Conservation (phyloP, 148 eudicot genomes). For the Bassia scoparia region DNA sequence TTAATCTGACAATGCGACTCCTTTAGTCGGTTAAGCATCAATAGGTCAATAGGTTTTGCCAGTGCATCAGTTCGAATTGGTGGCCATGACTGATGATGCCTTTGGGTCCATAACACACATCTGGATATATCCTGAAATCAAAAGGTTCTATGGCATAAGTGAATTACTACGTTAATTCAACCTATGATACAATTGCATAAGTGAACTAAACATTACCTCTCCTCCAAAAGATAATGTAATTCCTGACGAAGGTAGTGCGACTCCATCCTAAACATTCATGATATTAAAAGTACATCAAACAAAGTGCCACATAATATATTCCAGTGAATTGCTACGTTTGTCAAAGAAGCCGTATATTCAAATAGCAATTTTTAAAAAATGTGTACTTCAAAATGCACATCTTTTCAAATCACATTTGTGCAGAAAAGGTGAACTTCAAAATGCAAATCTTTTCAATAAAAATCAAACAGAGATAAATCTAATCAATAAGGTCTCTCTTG, state of each 20-base stretch:
- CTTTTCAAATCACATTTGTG: too few species aligned
- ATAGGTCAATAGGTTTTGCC: slow-evolving; percentile 72
- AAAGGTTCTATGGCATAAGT: background rate
- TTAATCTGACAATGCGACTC: slow-evolving; percentile 80
- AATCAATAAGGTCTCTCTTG: background rate
- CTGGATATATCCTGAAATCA: slow-evolving; percentile 81
- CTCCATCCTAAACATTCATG: slow-evolving; percentile 74
- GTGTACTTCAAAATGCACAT: background rate
- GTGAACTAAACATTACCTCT: slow-evolving; percentile 52
- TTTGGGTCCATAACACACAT: slow-evolving; percentile 96
- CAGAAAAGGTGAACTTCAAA: too few species aligned
- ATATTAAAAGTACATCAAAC: slow-evolving; percentile 1
- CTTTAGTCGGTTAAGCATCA: slow-evolving; percentile 86
- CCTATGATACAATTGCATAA: slow-evolving; percentile 1
- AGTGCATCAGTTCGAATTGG: slow-evolving; percentile 89
- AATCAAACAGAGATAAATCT: background rate
- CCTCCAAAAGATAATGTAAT: slow-evolving; percentile 78
- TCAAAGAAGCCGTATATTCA: background rate
- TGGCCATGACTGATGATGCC: slow-evolving; percentile 99
- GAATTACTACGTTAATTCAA: too few species aligned
- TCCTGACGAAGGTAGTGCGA: slow-evolving; percentile 76
- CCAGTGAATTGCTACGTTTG: background rate
- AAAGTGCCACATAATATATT: background rate
- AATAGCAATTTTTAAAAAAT: too few species aligned
- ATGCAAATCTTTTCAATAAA: background rate